Evolutionary conservation across 768 basidiomycete genomes (phyloP).

Genomic region (Gelatoporia subvermispora): DNA sequence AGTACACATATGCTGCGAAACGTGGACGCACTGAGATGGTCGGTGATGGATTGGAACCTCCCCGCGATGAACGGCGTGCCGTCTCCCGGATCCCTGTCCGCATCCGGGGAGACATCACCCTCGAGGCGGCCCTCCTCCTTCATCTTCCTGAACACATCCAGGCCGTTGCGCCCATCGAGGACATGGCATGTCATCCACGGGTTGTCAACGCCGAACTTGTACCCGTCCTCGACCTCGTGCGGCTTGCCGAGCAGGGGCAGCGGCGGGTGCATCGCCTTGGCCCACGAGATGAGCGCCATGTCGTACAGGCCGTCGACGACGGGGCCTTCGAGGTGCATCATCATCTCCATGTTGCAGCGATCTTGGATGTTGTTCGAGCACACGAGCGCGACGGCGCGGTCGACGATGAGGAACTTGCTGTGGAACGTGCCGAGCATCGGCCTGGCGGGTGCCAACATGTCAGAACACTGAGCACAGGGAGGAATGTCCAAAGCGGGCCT

Average conservation of each 20-base stretch:
- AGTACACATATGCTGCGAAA: not conserved
- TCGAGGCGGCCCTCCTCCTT: not conserved
- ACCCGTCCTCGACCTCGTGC: constrained; percentile 29
- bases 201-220: constrained; percentile 36
- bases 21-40: constrained; percentile 4
- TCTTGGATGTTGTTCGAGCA: constrained; percentile 70
- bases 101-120: not conserved
- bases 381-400: constrained; percentile 59
- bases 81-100: not conserved
- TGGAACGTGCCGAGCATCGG: constrained; percentile 66
- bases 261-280: constrained; percentile 40
- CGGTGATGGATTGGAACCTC: constrained; percentile 3
- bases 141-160: constrained; percentile 1
- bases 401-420: constrained; percentile 65
- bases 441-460: constrained; percentile 25
- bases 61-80: constrained; percentile 3
- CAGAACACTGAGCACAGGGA: not conserved
- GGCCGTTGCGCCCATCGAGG: constrained; percentile 9
- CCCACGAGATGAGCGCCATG: constrained; percentile 61
- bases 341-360: constrained; percentile 51
- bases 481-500: constrained; percentile 7
- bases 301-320: constrained; percentile 70
- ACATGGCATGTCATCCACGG: constrained; percentile 12
- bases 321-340: constrained; percentile 66
- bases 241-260: constrained; percentile 36